These are phyloP conservation scores for Neonectria punicea DNA, from an alignment of 2,329 filamentous ascomycete genomes.

Conservation along the genomic window DNA sequence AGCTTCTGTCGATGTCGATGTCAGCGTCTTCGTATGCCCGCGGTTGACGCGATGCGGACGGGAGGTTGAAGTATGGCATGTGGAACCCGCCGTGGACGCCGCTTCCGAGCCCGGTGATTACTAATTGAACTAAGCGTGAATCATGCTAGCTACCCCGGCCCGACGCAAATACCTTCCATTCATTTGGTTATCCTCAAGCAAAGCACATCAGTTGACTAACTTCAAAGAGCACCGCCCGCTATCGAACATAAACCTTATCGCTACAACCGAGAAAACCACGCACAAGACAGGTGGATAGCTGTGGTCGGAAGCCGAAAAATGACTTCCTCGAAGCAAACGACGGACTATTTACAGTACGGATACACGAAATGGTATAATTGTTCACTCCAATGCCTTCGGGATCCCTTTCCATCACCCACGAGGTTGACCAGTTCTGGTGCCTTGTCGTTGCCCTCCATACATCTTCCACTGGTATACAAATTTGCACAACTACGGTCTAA, in stretches of 20 bases:
- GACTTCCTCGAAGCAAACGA: not conserved
- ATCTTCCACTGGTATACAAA: not conserved
- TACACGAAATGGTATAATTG: slow-evolving; percentile 14
- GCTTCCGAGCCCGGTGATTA: not conserved
- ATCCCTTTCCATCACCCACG: not conserved
- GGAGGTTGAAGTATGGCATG: not conserved
- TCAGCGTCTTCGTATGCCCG: not conserved
- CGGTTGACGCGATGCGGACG: slow-evolving; percentile 2
- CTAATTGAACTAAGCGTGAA: not conserved
- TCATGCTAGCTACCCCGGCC: not conserved
- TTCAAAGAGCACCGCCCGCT: not conserved
- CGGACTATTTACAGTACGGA: slow-evolving; percentile 2
- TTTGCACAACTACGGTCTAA: slow-evolving; percentile 52
- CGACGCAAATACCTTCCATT: not conserved
- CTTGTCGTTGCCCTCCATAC: not conserved
- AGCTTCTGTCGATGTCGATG: not conserved
- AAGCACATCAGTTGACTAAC: not conserved
- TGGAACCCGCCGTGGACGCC: not conserved
- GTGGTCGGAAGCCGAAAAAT: not conserved
- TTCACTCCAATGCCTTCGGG: not conserved
- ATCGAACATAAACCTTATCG: not conserved
- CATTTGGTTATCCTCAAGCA: not conserved
- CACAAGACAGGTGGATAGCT: not conserved
- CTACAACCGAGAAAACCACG: not conserved
- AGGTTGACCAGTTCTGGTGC: not conserved